Percentiles rank a stretch among this genome's conserved stretches.
Conservation (phyloP, 2,329 filamentous ascomycete genomes). For the Colletotrichum lini region DNA sequence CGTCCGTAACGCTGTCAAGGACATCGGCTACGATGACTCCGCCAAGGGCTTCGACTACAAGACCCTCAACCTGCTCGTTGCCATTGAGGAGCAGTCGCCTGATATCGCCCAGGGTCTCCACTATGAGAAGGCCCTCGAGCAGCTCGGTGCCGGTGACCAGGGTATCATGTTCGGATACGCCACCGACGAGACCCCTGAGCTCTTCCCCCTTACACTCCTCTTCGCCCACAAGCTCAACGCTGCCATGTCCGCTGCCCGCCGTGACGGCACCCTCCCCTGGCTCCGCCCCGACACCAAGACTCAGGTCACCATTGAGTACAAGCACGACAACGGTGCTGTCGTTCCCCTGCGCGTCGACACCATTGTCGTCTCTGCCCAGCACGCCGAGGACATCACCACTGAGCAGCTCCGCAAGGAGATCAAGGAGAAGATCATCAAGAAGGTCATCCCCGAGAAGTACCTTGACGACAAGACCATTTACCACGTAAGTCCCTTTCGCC, state of each 20-base stretch:
- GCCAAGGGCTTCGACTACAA: conserved; percentile 99
- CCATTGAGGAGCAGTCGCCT: conserved; percentile 98
- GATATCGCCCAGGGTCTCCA: conserved; percentile 99
- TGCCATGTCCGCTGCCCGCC: conserved; percentile 91
- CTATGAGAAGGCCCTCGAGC: conserved; percentile 97
- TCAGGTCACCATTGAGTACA: conserved; percentile 99
- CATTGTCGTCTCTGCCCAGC: conserved; percentile 96
- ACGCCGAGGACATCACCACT: conserved; percentile 88
- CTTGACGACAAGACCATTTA: conserved; percentile 95
- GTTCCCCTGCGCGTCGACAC: conserved; percentile 95
- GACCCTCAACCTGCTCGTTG: conserved; percentile 98
- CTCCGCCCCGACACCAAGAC: conserved; percentile 99
- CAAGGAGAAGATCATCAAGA: conserved; percentile 96
- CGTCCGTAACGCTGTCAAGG: conserved; percentile 94
- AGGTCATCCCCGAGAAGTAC: conserved; percentile 92
- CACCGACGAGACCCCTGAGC: conserved; percentile 98
- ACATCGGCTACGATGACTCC: conserved; percentile 98
- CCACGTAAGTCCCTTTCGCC: conserved; percentile 74
- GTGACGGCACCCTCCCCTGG: conserved; percentile 91
- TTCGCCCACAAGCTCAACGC: conserved; percentile 98
- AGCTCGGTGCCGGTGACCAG: conserved; percentile 98
- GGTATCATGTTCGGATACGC: conserved; percentile 99
- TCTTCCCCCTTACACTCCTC: conserved; percentile 93
- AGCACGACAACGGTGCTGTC: conserved; percentile 94
- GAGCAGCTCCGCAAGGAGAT: conserved; percentile 96